Base-by-base conservation (phyloP, 495 filamentous ascomycete species). In the Pyrenopolyporus hunteri region DNA sequence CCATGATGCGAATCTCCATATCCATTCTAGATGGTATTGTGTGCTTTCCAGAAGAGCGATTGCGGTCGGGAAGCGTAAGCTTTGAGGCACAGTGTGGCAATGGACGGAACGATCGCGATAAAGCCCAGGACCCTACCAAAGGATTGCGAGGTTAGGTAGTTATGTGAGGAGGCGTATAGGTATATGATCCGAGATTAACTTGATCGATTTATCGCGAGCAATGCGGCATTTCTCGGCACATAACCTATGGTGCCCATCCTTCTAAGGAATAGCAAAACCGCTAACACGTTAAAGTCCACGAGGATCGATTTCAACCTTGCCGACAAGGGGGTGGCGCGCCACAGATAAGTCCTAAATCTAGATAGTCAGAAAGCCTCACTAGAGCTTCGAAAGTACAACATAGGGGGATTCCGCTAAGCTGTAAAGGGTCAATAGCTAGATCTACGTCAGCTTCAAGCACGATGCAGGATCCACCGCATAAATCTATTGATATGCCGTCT, bases 191-290 rank as follows among this genome's bases (percentile, higher is more conserved):
- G 11, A 5, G 31, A 10, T 9, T 43, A 46, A 46, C n/a, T n/a
- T n/a, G 25, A 29, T 49, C 22, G 7, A 46, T 16, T 22, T 19
- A 10, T 37, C 52, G 55, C 57, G 39, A 29, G 47, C 25, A 53
- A 64, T 54, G n/a, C 54, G 54, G 47, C 49, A 58, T 58, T 31
- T 20, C 42, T 58, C 60, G 60, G 60, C 60, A 64, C 39, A 54
- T 57, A 42, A 6, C 16, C 20, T 32, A 53, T 33, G 13, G 20
- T 7, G 19, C 13, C 26, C 42, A 53, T 48, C 31, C 14, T 51
- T 36, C 28, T 14, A 39, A 55, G n/a, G 19, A 20, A 32, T 14
- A 17, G 10, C 28, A 39, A 28, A 23, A 4, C 39, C 28, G 28
- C 42, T 53, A 53, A 55, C 54, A 14, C 36, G 19, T 16, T 35